A percentile compares a stretch with the other conserved stretches of the same genome.
These are phyloP conservation scores for Amoebophrya sp. DNA, from an alignment of 169 alveolate species.

Conservation along the genomic window DNA sequence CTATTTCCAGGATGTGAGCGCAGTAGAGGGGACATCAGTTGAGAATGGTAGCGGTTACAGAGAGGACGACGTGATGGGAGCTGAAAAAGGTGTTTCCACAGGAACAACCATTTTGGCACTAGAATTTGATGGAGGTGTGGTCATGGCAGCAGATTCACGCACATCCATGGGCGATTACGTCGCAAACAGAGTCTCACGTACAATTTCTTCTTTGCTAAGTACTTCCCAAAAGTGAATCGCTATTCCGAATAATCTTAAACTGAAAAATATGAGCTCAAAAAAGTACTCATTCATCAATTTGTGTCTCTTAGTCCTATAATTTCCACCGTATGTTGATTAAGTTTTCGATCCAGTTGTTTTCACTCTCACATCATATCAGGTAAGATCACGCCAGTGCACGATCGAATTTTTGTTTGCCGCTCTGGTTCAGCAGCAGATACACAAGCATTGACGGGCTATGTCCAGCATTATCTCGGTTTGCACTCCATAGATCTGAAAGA, in stretches of 20 bases:
- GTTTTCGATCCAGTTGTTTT: no score
- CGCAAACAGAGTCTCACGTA: constrained; percentile 80
- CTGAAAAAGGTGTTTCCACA: constrained; percentile 51
- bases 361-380: neutral
- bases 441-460: constrained; percentile 66
- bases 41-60: constrained; percentile 34
- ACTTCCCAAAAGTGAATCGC: no score
- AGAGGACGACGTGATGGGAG: constrained; percentile 43
- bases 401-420: constrained; percentile 75
- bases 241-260: no score
- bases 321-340: no score
- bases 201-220: no score
- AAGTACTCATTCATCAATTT: no score
- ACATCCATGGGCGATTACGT: constrained; percentile 85
- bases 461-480: constrained; percentile 65
- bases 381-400: constrained; percentile 56
- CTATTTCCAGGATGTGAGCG: no score
- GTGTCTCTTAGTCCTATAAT: no score
- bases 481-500: constrained; percentile 68
- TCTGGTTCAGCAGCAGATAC: constrained; percentile 92
- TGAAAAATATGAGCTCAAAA: no score
- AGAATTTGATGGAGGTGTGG: constrained; percentile 78
- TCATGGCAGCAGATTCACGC: constrained; percentile 87
- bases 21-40: no score
- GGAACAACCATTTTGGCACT: constrained; percentile 85